Evolutionary conservation across 2,329 filamentous ascomycete species (phyloP), one percentile per base, ranked within the genome.

Genomic region (Hypoxylon sp.): DNA sequence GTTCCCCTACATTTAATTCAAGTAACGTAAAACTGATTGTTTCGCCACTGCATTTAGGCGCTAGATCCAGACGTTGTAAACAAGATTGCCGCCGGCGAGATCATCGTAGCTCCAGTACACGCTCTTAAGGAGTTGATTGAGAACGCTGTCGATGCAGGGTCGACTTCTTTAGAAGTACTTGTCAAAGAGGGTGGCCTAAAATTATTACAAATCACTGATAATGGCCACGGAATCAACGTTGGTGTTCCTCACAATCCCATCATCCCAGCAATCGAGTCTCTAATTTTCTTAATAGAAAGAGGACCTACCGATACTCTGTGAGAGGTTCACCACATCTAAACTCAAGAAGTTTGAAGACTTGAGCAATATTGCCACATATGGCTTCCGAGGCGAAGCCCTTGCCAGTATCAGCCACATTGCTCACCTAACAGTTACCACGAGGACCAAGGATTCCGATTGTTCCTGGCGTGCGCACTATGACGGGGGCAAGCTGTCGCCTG

Each of bases 351-450:
- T 99, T 73, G 95, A 98, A 78, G 96, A 99, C 78, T 84, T 99
- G 51, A 89, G 89, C 43, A 92, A 90, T 3, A 98, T 99, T 71
- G 91, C 90, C 55, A 98, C 96, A 1, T 99, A 99, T 79, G 96
- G 96, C n/a, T 99, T 99, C 77, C 91, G 96, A 58, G 96, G 96
- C 60, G 96, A 99, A 80, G 96, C 96, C 2, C 82, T 99, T 60
- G 96, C 96, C 13, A 98, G 96, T 80, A 99, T 99, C 79, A 98
- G 95, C 77, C 96, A 99, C 78, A 98, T 99, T 74, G 95, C 97
- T 34, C 97, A 99, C 82, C 85, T 99, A 21, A 93, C 91, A 3
- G 93, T 99, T 46, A 98, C 95, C 1, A 99, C 97, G 6, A 97
- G 94, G 79, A 98, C 94, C 1, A 91, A 92, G 64, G 90, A 93